Evolutionary conservation across 179 eudicot species (phyloP), one percentile per base, ranked within the genome.

Genomic region (Heliamphora pulchella): DNA sequence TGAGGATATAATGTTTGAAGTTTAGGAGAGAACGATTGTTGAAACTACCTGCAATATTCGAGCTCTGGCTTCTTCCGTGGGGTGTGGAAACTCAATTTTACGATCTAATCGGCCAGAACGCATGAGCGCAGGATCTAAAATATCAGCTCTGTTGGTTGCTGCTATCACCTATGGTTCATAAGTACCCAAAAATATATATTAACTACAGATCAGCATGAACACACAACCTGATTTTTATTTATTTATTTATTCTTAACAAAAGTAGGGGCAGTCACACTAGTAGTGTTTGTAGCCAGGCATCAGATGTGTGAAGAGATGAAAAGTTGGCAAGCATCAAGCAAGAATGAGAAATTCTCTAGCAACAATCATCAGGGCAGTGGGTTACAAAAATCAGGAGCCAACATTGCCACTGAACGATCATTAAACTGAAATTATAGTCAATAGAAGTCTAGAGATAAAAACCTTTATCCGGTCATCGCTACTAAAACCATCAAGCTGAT

Each of bases 401-500:
- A 66, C 31, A 50, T 66, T 20, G 43, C 74, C 74, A 7, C 20
- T 14, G 7, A 55, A 51, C 15, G 65, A 75, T 64, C 66, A 76
- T 11, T 0, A 69, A 20, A 79, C 51, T 14, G 74, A 13, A 75
- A 58, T 41, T 57, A 41, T 50, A 50, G 5, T 55, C 59, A 67
- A 66, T 4, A 10, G 43, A 74, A 53, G 46, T 61, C 6, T 55
- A 74, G 44, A 75, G 63, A 46, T 18, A 57, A 17, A 46, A 53
- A 95, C 98, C 98, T 95, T 95, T 46, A 95, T 95, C 76, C 97
- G 81, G n/a, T 95, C 98, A 87, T 95, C 98, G 71, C 98, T 95
- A 78, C 98, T 95, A 62, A 95, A 95, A 41, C 98, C 98, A 86
- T 95, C 98, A 76, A 95, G 96, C 87, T 95, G 98, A 88, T 95